phyloP scores from a whole-genome alignment of 257 asterid species.

The Solanum sejunctum region DNA sequence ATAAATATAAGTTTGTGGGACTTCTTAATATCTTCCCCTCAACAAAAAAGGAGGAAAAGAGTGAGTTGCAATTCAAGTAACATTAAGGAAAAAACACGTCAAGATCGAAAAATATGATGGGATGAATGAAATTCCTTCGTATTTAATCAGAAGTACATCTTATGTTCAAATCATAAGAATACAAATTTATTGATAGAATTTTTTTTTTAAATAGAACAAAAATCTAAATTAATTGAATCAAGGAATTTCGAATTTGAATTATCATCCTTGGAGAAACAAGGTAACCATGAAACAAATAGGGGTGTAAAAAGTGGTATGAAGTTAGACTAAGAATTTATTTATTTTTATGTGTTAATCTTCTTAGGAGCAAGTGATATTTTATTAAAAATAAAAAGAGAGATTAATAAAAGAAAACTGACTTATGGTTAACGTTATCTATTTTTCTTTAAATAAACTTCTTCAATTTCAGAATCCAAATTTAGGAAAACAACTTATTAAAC shows the following conservation, averaged over 20 bases:
- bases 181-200: neutral
- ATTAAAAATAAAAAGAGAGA: too few species aligned
- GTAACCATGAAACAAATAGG: too few species aligned
- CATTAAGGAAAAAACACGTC: neutral
- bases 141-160: neutral
- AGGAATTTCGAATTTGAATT: neutral
- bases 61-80: neutral
- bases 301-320: too few species aligned
- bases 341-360: too few species aligned
- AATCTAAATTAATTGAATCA: neutral
- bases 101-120: neutral
- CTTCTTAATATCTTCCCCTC: neutral
- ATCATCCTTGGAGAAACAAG: too few species aligned
- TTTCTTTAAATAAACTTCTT: neutral
- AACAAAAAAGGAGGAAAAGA: neutral
- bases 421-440: neutral
- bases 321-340: too few species aligned
- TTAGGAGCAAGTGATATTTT: too few species aligned
- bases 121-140: neutral
- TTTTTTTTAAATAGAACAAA: neutral
- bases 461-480: neutral
- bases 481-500: neutral
- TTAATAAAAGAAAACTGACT: neutral
- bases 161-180: neutral
- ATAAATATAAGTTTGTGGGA: neutral